Evolutionary conservation across 2,329 filamentous ascomycete genomes (phyloP).

Genomic region (Tolypocladium album): DNA sequence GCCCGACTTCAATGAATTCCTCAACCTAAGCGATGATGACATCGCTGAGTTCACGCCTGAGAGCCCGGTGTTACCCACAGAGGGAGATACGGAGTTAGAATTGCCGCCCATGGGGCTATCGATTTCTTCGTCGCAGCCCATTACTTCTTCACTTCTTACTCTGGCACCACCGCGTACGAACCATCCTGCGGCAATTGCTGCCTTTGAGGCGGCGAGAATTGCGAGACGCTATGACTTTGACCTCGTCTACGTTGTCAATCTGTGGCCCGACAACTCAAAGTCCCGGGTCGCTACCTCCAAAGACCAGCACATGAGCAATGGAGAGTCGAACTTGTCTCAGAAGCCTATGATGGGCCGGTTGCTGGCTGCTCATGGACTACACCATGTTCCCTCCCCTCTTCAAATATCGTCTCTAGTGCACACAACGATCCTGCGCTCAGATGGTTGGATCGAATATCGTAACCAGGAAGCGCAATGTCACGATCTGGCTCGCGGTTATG

Average conservation of each 20-base stretch:
- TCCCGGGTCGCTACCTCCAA: constrained; percentile 4
- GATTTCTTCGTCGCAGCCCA: constrained; percentile 11
- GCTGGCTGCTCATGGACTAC: constrained; percentile 43
- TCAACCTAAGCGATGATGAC: constrained; percentile 45
- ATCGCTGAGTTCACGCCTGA: constrained; percentile 35
- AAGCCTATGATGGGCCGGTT: constrained; percentile 35
- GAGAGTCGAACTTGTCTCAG: constrained; percentile 4
- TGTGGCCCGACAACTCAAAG: constrained; percentile 34
- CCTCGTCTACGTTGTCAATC: constrained; percentile 46
- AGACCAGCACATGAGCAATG: constrained; percentile 2
- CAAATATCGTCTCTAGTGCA: constrained; percentile 40
- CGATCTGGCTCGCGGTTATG: constrained; percentile 41
- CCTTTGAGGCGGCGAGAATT: constrained; percentile 43
- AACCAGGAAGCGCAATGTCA: constrained; percentile 27
- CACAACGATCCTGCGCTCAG: constrained; percentile 34
- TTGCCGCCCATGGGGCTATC: constrained; percentile 11
- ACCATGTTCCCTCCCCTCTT: constrained; percentile 39
- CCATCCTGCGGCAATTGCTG: constrained; percentile 34
- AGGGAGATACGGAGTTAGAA: constrained; percentile 2
- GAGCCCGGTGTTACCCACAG: constrained; percentile 5
- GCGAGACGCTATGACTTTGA: constrained; percentile 46
- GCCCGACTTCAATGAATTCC: constrained; percentile 42
- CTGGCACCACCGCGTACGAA: constrained; percentile 33
- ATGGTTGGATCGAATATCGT: constrained; percentile 43
- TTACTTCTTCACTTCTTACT: constrained; percentile 25